A percentile compares a stretch with the other conserved stretches of the same genome.
These are phyloP conservation scores for Choanephora cucurbitarum DNA, from an alignment of 371 early-diverging fungal species.

Conservation along the genomic window DNA sequence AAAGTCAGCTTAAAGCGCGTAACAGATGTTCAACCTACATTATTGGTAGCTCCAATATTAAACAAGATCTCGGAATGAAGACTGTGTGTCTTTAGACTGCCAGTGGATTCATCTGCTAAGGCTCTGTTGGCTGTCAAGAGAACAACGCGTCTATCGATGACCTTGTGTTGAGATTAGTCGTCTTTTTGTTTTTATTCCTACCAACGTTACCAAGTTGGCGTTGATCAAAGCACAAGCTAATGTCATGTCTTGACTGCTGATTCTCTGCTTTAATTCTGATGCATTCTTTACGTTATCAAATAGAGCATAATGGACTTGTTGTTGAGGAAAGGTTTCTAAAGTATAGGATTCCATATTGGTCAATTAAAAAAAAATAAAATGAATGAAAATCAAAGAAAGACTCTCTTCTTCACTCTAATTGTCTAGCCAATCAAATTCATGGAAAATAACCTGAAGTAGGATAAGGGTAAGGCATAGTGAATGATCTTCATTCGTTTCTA, in stretches of 20 bases:
- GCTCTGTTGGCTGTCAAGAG: constrained; percentile 56
- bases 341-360: constrained; percentile 61
- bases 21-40: constrained; percentile 9
- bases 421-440: not conserved
- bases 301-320: constrained; percentile 52
- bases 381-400: not conserved
- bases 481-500: no score
- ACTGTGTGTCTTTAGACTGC: constrained; percentile 56
- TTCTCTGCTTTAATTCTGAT: constrained; percentile 47
- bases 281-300: constrained; percentile 56
- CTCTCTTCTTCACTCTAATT: not conserved
- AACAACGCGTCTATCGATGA: constrained; percentile 50
- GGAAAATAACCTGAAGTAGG: no score
- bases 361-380: constrained; percentile 7
- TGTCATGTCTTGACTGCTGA: constrained; percentile 50
- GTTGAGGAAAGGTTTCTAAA: constrained; percentile 50
- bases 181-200: not conserved
- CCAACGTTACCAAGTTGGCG: constrained; percentile 42
- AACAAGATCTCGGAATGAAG: constrained; percentile 62
- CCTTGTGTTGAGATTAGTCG: constrained; percentile 27
- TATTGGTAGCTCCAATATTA: constrained; percentile 54
- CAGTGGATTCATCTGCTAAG: constrained; percentile 44
- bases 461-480: no score
- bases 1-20: no score
- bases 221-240: constrained; percentile 55